Percentiles rank a stretch among this genome's conserved stretches.
phyloP scores from a whole-genome alignment of 2,329 filamentous ascomycete genomes.

The Chaetothyriales sp. region DNA sequence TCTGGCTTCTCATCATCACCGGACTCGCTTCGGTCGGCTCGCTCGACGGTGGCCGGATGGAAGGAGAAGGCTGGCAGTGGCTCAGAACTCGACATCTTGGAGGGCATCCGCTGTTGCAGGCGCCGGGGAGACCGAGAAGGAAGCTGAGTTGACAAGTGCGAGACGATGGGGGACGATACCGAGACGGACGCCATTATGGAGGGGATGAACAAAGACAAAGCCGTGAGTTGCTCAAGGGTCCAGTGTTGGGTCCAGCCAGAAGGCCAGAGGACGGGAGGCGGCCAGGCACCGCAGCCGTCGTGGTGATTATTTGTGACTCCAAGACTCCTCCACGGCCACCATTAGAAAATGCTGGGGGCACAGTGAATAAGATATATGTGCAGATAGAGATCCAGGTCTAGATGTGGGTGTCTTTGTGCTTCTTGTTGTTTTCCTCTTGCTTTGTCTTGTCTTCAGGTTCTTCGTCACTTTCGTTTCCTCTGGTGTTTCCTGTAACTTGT shows the following conservation, averaged over 20 bases:
- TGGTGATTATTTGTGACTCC: slow-evolving; percentile 1
- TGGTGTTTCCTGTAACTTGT: neutral
- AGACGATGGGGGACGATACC: slow-evolving; percentile 10
- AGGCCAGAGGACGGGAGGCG: slow-evolving; percentile 8
- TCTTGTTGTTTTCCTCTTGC: too few relatives aligned
- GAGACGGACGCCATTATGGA: slow-evolving; percentile 28
- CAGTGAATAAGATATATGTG: neutral
- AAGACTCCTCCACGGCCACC: slow-evolving; percentile 9
- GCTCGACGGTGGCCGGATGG: slow-evolving; percentile 7
- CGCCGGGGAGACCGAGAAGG: slow-evolving; percentile 10
- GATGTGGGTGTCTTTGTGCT: neutral
- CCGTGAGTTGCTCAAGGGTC: neutral
- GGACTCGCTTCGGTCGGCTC: neutral
- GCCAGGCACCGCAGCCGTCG: slow-evolving; percentile 9
- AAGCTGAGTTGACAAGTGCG: neutral
- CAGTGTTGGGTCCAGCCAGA: slow-evolving; percentile 10
- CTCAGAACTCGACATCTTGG: slow-evolving; percentile 12
- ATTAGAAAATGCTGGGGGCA: slow-evolving; percentile 6
- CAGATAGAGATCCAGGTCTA: neutral
- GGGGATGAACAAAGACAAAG: slow-evolving; percentile 32
- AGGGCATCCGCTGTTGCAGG: slow-evolving; percentile 8
- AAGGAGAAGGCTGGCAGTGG: slow-evolving; percentile 15
- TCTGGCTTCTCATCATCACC: slow-evolving; percentile 2
- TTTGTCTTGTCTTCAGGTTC: neutral
- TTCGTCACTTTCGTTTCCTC: neutral